Percentiles rank a stretch among this genome's conserved stretches.
phyloP scores from a whole-genome alignment of 208 protist species.

The Leishmania aethiopica region DNA sequence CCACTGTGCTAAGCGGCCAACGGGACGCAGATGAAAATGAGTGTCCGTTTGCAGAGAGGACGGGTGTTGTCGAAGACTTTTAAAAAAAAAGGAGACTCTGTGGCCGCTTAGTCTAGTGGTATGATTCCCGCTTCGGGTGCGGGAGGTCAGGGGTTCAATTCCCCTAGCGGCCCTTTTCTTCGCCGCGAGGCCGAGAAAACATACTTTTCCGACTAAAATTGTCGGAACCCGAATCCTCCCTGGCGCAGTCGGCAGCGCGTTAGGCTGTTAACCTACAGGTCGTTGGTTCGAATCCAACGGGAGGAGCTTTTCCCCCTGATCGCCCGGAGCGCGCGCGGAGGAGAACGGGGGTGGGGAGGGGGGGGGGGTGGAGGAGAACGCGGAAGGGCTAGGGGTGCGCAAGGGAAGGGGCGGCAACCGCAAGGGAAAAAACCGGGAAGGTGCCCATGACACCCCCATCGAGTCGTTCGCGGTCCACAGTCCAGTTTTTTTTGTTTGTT shows the following conservation, averaged over 20 bases:
- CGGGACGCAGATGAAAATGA: neutral
- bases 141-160: conserved; percentile 87
- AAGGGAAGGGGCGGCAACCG: too few relatives aligned
- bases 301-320: conserved; percentile 22
- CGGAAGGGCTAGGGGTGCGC: fast-evolving
- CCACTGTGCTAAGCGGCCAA: conserved; percentile 95
- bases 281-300: conserved; percentile 47
- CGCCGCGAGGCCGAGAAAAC: fast-evolving
- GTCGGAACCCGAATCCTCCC: conserved; percentile 13
- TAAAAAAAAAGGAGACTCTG: neutral
- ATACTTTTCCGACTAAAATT: too few relatives aligned
- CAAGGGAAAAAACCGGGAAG: neutral
- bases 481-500: neutral
- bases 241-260: conserved; percentile 44
- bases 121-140: conserved; percentile 45
- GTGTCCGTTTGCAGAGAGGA: too few relatives aligned
- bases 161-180: conserved; percentile 4
- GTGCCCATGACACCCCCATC: neutral
- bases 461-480: neutral
- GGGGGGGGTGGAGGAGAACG: too few relatives aligned
- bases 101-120: conserved; percentile 81
- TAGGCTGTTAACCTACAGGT: conserved; percentile 48
- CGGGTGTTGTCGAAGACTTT: too few relatives aligned
- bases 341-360: neutral
- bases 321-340: neutral